Evolutionary conservation across 164 flowering plant species (phyloP).

Genomic region (Umbilicus rupestris): DNA sequence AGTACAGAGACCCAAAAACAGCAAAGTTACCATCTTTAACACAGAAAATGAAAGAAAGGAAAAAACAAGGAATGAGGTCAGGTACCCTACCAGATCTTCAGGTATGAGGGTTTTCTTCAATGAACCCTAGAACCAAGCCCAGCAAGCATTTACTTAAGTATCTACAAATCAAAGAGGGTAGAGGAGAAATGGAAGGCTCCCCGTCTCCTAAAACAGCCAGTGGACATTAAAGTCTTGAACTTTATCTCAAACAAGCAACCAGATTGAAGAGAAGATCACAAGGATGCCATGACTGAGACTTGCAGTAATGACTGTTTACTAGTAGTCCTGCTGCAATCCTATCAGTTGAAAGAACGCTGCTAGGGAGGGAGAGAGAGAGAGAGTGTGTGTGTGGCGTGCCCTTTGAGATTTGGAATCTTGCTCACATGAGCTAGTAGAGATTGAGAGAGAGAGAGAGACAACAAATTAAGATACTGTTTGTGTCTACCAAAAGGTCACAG

Average conservation of each 20-base stretch:
- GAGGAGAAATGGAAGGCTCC: not conserved
- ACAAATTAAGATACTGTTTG: not conserved
- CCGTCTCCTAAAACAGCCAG: not conserved
- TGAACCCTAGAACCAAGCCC: too few relatives aligned
- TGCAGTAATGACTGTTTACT: not conserved
- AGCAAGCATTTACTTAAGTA: not conserved
- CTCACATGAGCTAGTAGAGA: conserved; percentile 1
- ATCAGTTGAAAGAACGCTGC: too few relatives aligned
- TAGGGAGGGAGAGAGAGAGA: not conserved
- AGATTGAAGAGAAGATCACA: not conserved
- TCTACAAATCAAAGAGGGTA: too few relatives aligned
- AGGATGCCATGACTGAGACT: not conserved
- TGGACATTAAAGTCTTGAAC: not conserved
- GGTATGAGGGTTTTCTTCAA: not conserved
- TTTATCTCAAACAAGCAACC: not conserved
- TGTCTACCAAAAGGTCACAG: not conserved
- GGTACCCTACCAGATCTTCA: conserved; percentile 5
- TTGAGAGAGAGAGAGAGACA: not conserved
- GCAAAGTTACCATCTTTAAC: not conserved
- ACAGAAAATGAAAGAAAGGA: not conserved
- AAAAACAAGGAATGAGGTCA: not conserved
- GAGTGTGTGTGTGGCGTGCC: not conserved
- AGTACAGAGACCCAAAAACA: not conserved
- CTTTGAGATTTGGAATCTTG: conserved; percentile 2
- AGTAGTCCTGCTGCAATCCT: too few relatives aligned